These are phyloP conservation scores for Daldinia vernicosa DNA, from an alignment of 495 filamentous ascomycete species.

Conservation along the genomic window DNA sequence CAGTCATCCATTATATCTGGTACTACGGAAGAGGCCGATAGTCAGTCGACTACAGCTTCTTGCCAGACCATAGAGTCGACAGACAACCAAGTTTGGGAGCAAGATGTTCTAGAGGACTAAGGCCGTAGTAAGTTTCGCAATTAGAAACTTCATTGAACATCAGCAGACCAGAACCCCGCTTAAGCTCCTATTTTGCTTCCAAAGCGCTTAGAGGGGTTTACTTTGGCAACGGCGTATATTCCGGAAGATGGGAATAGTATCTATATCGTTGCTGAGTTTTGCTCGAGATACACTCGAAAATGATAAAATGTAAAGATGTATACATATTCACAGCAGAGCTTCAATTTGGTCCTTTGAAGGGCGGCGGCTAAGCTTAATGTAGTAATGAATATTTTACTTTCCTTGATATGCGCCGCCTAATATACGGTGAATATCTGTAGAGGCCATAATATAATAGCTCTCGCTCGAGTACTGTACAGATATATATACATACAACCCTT, in stretches of 20 bases:
- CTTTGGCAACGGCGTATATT: background rate
- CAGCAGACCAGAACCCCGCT: background rate
- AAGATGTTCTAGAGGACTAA: background rate
- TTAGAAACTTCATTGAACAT: background rate
- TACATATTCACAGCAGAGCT: background rate
- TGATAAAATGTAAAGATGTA: conserved; percentile 7
- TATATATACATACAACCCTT: conserved; percentile 24
- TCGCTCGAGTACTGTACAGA: conserved; percentile 33
- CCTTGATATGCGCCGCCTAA: conserved; percentile 7
- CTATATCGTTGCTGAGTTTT: background rate
- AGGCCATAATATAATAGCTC: background rate
- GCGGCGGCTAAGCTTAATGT: background rate
- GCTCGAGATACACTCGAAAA: background rate
- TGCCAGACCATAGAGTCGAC: conserved; percentile 8
- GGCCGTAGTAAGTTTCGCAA: background rate
- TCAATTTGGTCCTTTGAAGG: background rate
- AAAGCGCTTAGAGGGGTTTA: background rate
- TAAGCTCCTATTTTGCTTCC: conserved; percentile 6
- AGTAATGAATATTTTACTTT: conserved; percentile 11
- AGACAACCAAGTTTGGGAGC: background rate
- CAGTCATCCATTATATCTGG: background rate
- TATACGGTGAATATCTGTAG: conserved; percentile 5
- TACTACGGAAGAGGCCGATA: background rate
- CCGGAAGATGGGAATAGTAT: background rate
- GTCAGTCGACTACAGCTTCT: conserved; percentile 19